These are phyloP conservation scores for Vitis rotundifolia DNA, from an alignment of 164 flowering plant species.

Conservation along the genomic window DNA sequence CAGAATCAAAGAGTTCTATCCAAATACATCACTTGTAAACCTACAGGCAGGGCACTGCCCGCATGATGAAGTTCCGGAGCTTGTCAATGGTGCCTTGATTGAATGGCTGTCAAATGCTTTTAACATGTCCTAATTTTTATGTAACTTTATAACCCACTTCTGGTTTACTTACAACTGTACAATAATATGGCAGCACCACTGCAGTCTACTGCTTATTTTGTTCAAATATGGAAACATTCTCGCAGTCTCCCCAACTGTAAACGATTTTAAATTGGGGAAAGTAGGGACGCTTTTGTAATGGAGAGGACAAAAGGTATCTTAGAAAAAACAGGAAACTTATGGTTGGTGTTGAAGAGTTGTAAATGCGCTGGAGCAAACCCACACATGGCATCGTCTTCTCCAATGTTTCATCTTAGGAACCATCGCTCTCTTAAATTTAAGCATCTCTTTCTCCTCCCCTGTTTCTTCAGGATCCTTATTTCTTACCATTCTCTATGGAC, in stretches of 20 bases:
- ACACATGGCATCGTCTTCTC: constrained; percentile 19
- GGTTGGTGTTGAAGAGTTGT: constrained; percentile 4
- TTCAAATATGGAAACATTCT: too few relatives aligned
- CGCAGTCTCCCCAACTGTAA: too few relatives aligned
- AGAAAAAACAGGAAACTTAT: constrained; percentile 31
- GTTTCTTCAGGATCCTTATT: neutral
- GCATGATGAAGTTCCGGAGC: constrained; percentile 92
- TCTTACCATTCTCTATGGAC: neutral
- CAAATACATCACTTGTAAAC: constrained; percentile 69
- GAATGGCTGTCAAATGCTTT: constrained; percentile 63
- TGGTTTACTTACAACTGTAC: neutral
- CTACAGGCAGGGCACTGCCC: constrained; percentile 98
- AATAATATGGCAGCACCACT: neutral
- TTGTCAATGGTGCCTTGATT: constrained; percentile 67
- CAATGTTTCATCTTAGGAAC: constrained; percentile 26
- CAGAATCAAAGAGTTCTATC: constrained; percentile 82
- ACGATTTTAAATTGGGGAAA: too few relatives aligned
- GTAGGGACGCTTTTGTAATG: too few relatives aligned
- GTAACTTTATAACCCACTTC: neutral
- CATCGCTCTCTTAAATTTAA: constrained; percentile 18
- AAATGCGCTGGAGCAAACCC: neutral
- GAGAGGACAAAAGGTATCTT: constrained; percentile 9
- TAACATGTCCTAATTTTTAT: constrained; percentile 2
- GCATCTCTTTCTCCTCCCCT: neutral
- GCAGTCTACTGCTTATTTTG: too few relatives aligned